Evolutionary conservation across 495 filamentous ascomycete species (phyloP), one percentile per base, ranked within the genome.

Genomic region (Hyphodiscus hymeniophilus): DNA sequence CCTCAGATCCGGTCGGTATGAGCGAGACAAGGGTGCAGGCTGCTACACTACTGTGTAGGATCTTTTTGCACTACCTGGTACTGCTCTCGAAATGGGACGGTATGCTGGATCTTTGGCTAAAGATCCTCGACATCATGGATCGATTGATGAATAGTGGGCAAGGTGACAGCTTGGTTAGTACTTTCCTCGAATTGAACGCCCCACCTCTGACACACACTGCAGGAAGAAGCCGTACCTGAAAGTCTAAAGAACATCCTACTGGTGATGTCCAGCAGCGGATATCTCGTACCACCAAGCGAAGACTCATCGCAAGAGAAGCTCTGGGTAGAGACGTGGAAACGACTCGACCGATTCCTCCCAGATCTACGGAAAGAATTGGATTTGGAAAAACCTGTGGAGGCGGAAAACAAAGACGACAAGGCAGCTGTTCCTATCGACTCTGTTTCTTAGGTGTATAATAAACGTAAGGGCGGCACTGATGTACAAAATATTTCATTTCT

Each of bases 211-310:
- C 11, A 38, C 26, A 7, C 7, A 7, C 17, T 56, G 45, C 54
- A 91, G 84, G 88, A 94, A 65, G 91, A 97, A 70, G 90, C 92
- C 23, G 87, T 99, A 3, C 87, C 89, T 3, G 94, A 99, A 62
- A 89, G 84, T 55, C 68, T 99, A 51, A 99, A 97, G 66, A 99
- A 99, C 52, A 88, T 97, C 43, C 72, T 99, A 12, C 74, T 97
- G 12, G 91, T 99, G 55, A 97, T 99, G 92, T 79, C 87, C 2
- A 89, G 80, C 60, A 88, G 82, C 32, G 90, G 87, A 23, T 90
- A 87, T 55, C 77, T 99, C 6, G 81, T 87, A 0, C 76, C 85
- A 8, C 84, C 88, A 5, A 79, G 79, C 51, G 65, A 75, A 59
- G 73, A 80, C 31, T 68, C 73, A 7, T 65, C 67, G 20, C 70